Percentiles rank a stretch among this genome's conserved stretches.
Conservation (phyloP, 768 basidiomycete genomes). For the Myochromella boudieri region DNA sequence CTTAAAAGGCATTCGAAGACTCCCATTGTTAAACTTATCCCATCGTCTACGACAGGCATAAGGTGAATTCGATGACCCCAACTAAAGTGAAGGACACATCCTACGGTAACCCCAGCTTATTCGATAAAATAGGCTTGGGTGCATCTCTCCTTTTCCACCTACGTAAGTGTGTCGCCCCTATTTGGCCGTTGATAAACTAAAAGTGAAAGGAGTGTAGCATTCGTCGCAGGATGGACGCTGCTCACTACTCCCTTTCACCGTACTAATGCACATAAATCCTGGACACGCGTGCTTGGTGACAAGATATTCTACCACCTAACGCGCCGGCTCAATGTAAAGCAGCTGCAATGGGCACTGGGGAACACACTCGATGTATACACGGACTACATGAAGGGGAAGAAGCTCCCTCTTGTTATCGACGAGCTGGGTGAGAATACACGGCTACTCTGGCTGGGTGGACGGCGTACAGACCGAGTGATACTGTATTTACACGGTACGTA, state of each 20-base stretch:
- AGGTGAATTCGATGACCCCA: no score
- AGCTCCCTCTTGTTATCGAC: constrained; percentile 22
- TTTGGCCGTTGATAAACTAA: not conserved
- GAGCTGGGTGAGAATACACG: constrained; percentile 26
- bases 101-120: not conserved
- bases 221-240: not conserved
- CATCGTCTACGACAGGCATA: no score
- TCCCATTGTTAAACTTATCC: no score
- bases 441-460: constrained; percentile 34
- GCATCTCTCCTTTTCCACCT: not conserved
- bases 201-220: not conserved
- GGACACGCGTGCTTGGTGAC: constrained; percentile 22
- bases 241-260: not conserved
- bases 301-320: constrained; percentile 12
- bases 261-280: constrained; percentile 14
- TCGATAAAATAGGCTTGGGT: not conserved
- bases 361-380: constrained; percentile 20
- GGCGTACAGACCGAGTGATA: constrained; percentile 28
- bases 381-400: constrained; percentile 21
- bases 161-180: not conserved
- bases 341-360: constrained; percentile 23
- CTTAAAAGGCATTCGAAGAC: no score
- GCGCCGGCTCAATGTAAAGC: constrained; percentile 11
- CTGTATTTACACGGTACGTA: constrained; percentile 30
- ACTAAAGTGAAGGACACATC: constrained; percentile 1